These are phyloP conservation scores for Rubia balearica DNA, from an alignment of 305 asterid species.

Conservation along the genomic window DNA sequence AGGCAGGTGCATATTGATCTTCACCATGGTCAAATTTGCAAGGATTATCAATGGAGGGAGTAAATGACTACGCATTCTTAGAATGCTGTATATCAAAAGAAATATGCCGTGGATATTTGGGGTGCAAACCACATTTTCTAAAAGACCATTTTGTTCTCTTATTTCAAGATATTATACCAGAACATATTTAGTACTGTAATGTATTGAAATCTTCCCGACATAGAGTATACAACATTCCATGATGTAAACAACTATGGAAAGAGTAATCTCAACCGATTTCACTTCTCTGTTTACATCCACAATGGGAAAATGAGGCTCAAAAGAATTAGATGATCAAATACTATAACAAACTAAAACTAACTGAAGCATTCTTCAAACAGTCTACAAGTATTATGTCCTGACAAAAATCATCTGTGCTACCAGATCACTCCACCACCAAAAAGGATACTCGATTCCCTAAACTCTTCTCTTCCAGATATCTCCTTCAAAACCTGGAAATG, in stretches of 20 bases:
- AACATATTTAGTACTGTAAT: neutral
- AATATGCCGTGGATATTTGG: too few relatives aligned
- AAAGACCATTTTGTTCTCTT: too few relatives aligned
- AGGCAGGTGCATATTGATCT: too few relatives aligned
- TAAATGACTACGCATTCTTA: too few relatives aligned
- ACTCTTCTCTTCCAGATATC: constrained; percentile 2
- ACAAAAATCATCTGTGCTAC: constrained; percentile 26
- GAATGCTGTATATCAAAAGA: too few relatives aligned
- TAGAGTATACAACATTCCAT: neutral
- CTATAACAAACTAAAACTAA: constrained; percentile 11
- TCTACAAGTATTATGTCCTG: constrained; percentile 22
- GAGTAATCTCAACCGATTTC: neutral
- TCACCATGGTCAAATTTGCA: too few relatives aligned
- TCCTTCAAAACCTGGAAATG: constrained; percentile 13
- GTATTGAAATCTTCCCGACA: neutral
- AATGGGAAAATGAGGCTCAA: constrained; percentile 19
- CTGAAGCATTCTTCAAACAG: constrained; percentile 16
- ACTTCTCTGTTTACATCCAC: constrained; percentile 16
- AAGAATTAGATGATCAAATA: constrained; percentile 15
- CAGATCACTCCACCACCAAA: constrained; percentile 30
- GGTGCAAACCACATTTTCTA: too few relatives aligned
- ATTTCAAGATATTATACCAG: too few relatives aligned
- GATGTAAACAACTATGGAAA: constrained; percentile 3
- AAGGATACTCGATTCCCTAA: constrained; percentile 21
- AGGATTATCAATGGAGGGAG: too few relatives aligned